Evolutionary conservation across 2,329 filamentous ascomycete genomes (phyloP), one percentile per base, ranked within the genome.

Genomic region (Thermothelomyces thermophilus): DNA sequence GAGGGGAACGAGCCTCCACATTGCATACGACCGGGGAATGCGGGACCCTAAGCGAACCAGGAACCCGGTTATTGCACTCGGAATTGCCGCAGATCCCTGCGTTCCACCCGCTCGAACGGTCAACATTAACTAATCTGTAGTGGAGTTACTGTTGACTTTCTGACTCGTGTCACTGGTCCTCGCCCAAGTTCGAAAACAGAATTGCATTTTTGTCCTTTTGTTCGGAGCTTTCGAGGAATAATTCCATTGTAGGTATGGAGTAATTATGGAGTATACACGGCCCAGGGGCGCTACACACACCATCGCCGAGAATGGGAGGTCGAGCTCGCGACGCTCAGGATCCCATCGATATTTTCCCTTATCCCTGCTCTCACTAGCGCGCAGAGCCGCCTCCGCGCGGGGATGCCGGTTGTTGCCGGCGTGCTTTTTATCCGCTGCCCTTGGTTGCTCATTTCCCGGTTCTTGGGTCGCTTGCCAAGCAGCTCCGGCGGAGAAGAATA

Each of bases 1-100:
- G n/a, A n/a, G n/a, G n/a, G 51, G 47, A 43, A 43, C 16, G 28
- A 41, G 36, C 50, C 17, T 46, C 50, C 36, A 33, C 2, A 41
- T 22, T 22, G 16, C 13, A 33, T 31, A 45, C 48, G 46, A 41
- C 40, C 28, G 39, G 48, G 43, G 26, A 30, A 41, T 20, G 30
- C 24, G 37, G 13, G 41, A 1, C 37, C 35, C 13, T 28, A 39
- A 2, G 39, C 9, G 24, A 39, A 36, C 35, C 44, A 14, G 33
- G 44, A 40, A 40, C 44, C 44, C 16, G 44, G 44, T 46, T 46
- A 26, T 26, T 26, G 24, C 24, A 9, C 24, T 9, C 5, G 24
- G 24, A 26, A 26, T 26, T n/a, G 13, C 9, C 8, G 20, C 28
- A 41, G 39, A 39, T 19, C 35, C 34, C 34, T 19, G 1, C 3